A percentile compares a stretch with the other conserved stretches of the same genome.
These are phyloP conservation scores for Ganoderma lingzhi DNA, from an alignment of 1,284 basidiomycete species.

Conservation along the genomic window DNA sequence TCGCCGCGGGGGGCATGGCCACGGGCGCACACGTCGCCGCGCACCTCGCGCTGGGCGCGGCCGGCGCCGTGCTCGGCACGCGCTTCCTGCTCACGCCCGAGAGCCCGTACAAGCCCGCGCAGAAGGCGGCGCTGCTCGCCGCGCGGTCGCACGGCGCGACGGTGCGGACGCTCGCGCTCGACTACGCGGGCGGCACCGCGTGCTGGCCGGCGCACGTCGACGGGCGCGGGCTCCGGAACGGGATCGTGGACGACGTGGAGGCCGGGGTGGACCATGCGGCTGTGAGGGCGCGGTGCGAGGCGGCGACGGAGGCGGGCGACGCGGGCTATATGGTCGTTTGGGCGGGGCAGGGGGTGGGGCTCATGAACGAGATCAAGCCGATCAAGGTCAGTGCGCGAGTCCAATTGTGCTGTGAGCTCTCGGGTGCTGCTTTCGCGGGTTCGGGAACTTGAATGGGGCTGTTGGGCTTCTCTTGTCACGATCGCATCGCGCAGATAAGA, in stretches of 20 bases:
- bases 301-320: constrained; percentile 54
- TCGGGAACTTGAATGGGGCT: no score
- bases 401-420: neutral
- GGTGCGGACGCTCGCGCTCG: constrained; percentile 72
- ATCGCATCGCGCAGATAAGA: constrained; percentile 8
- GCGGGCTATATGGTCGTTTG: constrained; percentile 64
- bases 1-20: constrained; percentile 56
- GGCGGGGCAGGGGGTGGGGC: constrained; percentile 72
- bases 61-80: constrained; percentile 74
- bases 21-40: constrained; percentile 71
- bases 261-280: constrained; percentile 55
- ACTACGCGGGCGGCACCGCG: constrained; percentile 62
- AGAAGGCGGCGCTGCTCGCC: constrained; percentile 62
- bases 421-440: neutral
- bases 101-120: constrained; percentile 62
- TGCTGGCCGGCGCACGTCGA: constrained; percentile 75
- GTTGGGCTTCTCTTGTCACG: neutral
- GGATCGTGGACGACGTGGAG: constrained; percentile 66
- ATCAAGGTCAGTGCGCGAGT: constrained; percentile 55
- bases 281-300: constrained; percentile 53
- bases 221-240: constrained; percentile 66
- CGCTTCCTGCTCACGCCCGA: constrained; percentile 76
- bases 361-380: constrained; percentile 60
- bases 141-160: constrained; percentile 56
- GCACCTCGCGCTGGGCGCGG: constrained; percentile 68